Evolutionary conservation across 2,329 filamentous ascomycete genomes (phyloP), one percentile per base, ranked within the genome.

Genomic region (Fusarium dlaminii): DNA sequence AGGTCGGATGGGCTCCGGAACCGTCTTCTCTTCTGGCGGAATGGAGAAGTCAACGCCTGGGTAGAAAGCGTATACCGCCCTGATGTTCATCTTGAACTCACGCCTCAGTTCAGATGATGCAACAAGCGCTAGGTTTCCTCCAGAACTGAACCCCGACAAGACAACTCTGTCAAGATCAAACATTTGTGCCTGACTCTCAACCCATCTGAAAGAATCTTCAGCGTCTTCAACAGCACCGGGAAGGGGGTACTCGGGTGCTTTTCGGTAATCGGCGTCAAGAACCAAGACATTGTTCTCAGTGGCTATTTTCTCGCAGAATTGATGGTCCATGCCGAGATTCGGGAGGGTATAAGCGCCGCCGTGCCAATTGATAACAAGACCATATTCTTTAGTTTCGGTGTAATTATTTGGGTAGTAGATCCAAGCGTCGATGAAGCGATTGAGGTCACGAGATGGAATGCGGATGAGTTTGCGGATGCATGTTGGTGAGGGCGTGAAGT

Each of bases 31-130:
- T 18, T 77, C 76, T 0, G 82, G 79, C 11, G 76, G 63, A 13
- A 78, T 74, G 3, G 69, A 73, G 27, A 84, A 66, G 52, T 84
- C 80, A 6, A 78, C 78, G 0, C 80, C 78, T 0, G 84, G 79
- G 36, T 83, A 90, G 80, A 84, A 86, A 51, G 83, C 79, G 63
- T 88, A 85, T 67, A 87, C 83, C 12, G 87, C 87, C 48, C 83
- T 83, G 68, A 83, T 87, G 18, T 88, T 86, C 68, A 87, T 80
- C 14, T 52, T 43, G 24, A 71, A 63, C 37, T 63, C 24, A 0
- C 15, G 48, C 15, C 87, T 75, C 4, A 80, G 56, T 30, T 76
- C 61, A 14, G 76, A 75, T 1, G 79, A 74, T 2, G 75, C 79
- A 2, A 79, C 71, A 1, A 88, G 72, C 15, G 83, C 83, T 29